Evolutionary conservation across 2,329 filamentous ascomycete genomes (phyloP), one percentile per base, ranked within the genome.

Genomic region (Alternaria metachromatica): DNA sequence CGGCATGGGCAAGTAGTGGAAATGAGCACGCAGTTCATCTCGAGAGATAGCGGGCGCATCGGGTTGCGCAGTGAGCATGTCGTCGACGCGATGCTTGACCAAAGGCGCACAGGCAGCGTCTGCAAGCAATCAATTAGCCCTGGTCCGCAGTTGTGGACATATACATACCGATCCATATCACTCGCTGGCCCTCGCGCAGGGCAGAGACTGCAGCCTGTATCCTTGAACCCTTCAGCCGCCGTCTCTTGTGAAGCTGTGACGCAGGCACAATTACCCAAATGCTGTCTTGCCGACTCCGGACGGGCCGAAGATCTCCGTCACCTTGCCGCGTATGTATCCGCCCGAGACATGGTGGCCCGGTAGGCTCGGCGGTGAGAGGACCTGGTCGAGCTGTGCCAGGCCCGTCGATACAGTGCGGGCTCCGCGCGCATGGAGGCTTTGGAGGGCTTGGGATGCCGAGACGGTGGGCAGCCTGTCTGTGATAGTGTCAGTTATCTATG

Each of bases 241-340:
- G 63, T 66, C 53, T 55, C 25, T 55, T 51, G 33, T 58, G 54
- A 61, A 62, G 59, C 68, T 68, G 48, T 18, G 43, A 63, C 57
- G 55, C 61, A 55, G 65, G 59, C 59, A 62, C 51, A 81, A 88
- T 81, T 84, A 95, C 92, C 90, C 92, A 71, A 97, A 83, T 12
- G 90, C 86, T 5, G 93, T 97, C 84, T 97, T 97, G 28, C 94
- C 95, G 25, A 88, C 88, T 2, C 94, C 94, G 9, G 93, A 91
- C 11, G 94, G 93, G 0, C 95, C 95, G 87, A 92, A 97, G 54
- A 97, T 82, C 80, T 98, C 95, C 4, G 92, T 92, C 45, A 97
- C 85, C 77, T 93, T 92, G 13, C 94, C 93, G 60, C 89, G 88
- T 64, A 86, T 86, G 51, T 97, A 84, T 5, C 93, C 94, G 58